Base-by-base conservation (phyloP, 108 stramenopile genomes). In the Cyclotella choctawhatcheeana region DNA sequence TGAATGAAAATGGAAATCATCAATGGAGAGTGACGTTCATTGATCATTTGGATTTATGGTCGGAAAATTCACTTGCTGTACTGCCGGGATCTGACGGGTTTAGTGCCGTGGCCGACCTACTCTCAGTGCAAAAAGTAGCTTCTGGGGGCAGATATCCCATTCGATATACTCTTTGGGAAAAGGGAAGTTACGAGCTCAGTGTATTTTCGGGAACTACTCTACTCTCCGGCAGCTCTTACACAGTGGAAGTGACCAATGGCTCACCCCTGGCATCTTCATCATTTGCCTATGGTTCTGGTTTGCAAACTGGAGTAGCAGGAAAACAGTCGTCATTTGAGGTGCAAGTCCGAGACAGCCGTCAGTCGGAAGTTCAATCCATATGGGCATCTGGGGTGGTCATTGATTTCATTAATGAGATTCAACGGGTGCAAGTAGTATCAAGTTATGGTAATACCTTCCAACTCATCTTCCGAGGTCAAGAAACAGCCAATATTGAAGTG, bases 281-380 rank as follows among this genome's bases (percentile, higher is more conserved):
- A 18, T 74, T 59, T 31, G 87, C 77, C 0, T 37, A 27, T 22
- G 88, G 82, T 22, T n/a, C 22, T 21, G 84, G 84, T 10, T 79
- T 94, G 1, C 22, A 44, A 52, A 64, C 40, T 8, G 91, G 85
- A 13, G 71, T 90, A 26, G 93, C 93, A n/a, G 93, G 93, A 31
- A 77, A 84, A 44, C 37, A 45, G 7, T 54, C 86, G 6, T 44
- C 54, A 32, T 85, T 92, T 44, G 71, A 78, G 47, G 82, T 94
- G 6, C 74, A 77, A 47, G 64, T 84, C 12, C 73, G 84, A 7
- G 93, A 94, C 64, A 54, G 30, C 14, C 78, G 84, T 5, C 83
- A 82, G 53, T 18, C 44, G 25, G 85, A 88, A 50, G 74, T 86
- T 22, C 91, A 92, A 76, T 79, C 85, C 37, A 86, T 92, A 22